Conservation (phyloP, 139 green algal species). For the Picochlorum sp. region DNA sequence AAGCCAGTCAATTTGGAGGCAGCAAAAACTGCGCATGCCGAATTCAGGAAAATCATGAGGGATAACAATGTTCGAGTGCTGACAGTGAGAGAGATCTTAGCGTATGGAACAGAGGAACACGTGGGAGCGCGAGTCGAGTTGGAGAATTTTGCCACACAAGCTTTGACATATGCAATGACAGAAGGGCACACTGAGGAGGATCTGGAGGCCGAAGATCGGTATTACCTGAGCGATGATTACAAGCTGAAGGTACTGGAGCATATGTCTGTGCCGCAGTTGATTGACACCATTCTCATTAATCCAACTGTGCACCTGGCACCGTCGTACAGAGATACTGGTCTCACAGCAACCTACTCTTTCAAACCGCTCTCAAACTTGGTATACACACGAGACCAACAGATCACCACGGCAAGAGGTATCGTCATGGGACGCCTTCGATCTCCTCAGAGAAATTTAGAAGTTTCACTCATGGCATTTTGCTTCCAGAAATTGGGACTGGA, state of each 20-base stretch:
- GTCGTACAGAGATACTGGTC: slow-evolving; percentile 44
- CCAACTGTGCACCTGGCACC: slow-evolving; percentile 68
- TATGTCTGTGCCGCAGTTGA: slow-evolving; percentile 80
- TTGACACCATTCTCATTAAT: slow-evolving; percentile 87
- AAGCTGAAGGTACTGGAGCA: slow-evolving; percentile 67
- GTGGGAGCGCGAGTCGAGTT: slow-evolving; percentile 74
- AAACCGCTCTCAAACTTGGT: slow-evolving; percentile 88
- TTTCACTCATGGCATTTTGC: slow-evolving; percentile 84
- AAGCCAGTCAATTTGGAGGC: slow-evolving; percentile 87
- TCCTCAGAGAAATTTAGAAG: slow-evolving; percentile 71
- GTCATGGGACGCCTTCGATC: slow-evolving; percentile 81
- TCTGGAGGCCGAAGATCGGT: slow-evolving; percentile 52
- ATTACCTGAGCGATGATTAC: slow-evolving; percentile 77
- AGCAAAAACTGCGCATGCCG: slow-evolving; percentile 63
- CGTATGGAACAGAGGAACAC: slow-evolving; percentile 62
- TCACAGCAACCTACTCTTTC: slow-evolving; percentile 81
- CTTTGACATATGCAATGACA: slow-evolving; percentile 44
- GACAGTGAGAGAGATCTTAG: slow-evolving; percentile 83
- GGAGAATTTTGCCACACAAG: slow-evolving; percentile 74
- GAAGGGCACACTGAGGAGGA: slow-evolving; percentile 36
- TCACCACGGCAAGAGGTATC: slow-evolving; percentile 82
- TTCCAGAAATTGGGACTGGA: slow-evolving; percentile 77
- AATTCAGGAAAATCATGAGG: slow-evolving; percentile 75
- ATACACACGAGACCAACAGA: slow-evolving; percentile 90
- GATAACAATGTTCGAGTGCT: slow-evolving; percentile 72